Evolutionary conservation across 2,329 filamentous ascomycete species (phyloP), one percentile per base, ranked within the genome.

Genomic region (Sclerotinia glacialis): DNA sequence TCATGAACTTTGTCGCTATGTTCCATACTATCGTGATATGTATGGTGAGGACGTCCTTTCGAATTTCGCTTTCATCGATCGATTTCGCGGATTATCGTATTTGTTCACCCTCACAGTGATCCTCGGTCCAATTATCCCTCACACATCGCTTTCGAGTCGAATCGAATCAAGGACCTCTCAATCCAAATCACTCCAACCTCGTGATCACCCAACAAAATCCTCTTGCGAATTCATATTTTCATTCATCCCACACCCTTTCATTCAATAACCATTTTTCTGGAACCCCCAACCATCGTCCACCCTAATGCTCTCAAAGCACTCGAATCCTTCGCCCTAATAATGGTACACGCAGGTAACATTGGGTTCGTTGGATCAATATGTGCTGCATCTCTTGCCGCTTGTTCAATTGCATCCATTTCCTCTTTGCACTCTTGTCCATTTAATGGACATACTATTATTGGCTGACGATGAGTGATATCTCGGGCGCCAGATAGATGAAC

Each of bases 381-480:
- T 21, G 91, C 90, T 2, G 95, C 94, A 73, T 98, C 94, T 78
- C 93, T 94, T 53, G 95, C 95, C 0, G 95, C 91, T 78, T 97
- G 92, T 76, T 97, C 93, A 70, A 99, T 98, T 47, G 93, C 93
- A 74, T 97, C 93, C 92, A 99, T 97, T 80, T 98, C 95, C 76
- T 97, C 93, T 78, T 96, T 97, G 80, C 95, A 99, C 21, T 90
- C 91, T 71, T 96, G 92, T 75, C 97, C 92, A 75, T 99, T 95
- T 69, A 97, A 87, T 0, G 95, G 94, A 74, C 94, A 98, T 62
- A 98, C 95, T 44, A 98, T 92, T 67, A 99, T 97, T 6, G 92
- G 93, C 78, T 98, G 92, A 64, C 94, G 87, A 53, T 98, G 83
- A 40, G 88, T 83, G 65, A 99, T 96, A 77, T 99, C 94, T 78